Evolutionary conservation across 2,329 filamentous ascomycete genomes (phyloP), one percentile per base, ranked within the genome.

Genomic region (Paradendryphiella salina): DNA sequence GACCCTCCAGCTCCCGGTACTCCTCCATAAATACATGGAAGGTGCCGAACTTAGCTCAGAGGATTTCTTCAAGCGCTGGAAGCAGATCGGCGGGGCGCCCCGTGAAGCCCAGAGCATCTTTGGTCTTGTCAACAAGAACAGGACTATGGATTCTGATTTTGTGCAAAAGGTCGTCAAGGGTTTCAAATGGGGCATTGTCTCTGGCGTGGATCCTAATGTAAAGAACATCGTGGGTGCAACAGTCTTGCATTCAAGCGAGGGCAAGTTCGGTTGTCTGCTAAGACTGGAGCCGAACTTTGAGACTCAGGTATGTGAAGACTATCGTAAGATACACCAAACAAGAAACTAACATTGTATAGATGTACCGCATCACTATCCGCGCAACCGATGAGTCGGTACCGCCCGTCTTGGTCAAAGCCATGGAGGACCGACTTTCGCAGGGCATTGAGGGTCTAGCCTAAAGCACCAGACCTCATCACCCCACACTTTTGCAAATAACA

Each of bases 51-150:
- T 99, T 32, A 84, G 84, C 5, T 85, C 87, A 0, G 94, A 99
- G 44, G 94, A 99, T 70, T 99, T 97, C 76, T 99, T 99, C 83
- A 96, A 95, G 80, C 82, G 95, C 43, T 99, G 94, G 94, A 95
- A 96, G 80, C 94, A 99, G 76, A 97, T 99, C 64, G 94, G 94
- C 10, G 90, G 89, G 4, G 84, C 85, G 1, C 87, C 92, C 1
- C 84, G 95, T 23, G 95, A 99, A 73, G 86, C 89, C 0, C 94
- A 99, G 72, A 83, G 83, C 39, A 90, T 97, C 26, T 95, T 99
- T 73, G 85, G 86, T 0, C 71, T 93, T 1, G 80, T 80, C 21
- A 80, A 75, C 57, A 80, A 82, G 47, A 80, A 79, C 13, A 79
- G 80, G 10, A 85, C 87, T 57, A 83, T 95, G 56, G 88, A 81